Evolutionary conservation across 306 rosid genomes (phyloP).

Genomic region (Rosa rugosa): DNA sequence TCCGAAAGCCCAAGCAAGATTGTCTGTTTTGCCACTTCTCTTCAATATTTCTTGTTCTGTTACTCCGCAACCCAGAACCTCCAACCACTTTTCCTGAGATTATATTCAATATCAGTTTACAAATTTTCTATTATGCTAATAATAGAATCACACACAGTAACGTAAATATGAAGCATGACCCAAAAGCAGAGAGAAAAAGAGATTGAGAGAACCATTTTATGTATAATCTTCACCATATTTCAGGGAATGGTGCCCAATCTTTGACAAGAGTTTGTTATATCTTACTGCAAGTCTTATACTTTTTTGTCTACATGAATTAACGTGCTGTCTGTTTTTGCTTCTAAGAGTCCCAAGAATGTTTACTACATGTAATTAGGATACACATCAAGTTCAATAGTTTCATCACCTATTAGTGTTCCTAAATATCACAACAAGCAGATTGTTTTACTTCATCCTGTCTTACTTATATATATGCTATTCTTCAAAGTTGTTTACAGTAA

Average conservation of each 20-base stretch:
- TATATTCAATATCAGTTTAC: not conserved
- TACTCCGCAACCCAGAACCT: slow-evolving; percentile 98
- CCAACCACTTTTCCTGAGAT: slow-evolving; percentile 86
- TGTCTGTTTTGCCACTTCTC: slow-evolving; percentile 65
- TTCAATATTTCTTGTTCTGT: slow-evolving; percentile 90
- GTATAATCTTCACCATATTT: not conserved
- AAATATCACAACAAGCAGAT: not conserved
- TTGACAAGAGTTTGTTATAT: not conserved
- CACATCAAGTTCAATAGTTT: not conserved
- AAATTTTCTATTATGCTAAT: not conserved
- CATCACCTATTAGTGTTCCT: not conserved
- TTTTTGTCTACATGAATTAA: not conserved
- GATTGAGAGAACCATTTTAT: too few species aligned
- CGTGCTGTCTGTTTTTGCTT: too few species aligned
- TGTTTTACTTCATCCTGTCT: not conserved
- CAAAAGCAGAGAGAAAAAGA: not conserved
- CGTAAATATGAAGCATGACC: slow-evolving; percentile 1
- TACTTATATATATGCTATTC: not conserved
- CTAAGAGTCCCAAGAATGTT: not conserved
- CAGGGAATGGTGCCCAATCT: not conserved
- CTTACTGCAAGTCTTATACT: not conserved
- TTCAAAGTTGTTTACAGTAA: not conserved
- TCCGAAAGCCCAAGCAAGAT: slow-evolving; percentile 99
- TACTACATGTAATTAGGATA: not conserved
- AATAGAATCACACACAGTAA: not conserved